phyloP scores from a whole-genome alignment of 2,329 filamentous ascomycete genomes.

The Xylaria sp. region DNA sequence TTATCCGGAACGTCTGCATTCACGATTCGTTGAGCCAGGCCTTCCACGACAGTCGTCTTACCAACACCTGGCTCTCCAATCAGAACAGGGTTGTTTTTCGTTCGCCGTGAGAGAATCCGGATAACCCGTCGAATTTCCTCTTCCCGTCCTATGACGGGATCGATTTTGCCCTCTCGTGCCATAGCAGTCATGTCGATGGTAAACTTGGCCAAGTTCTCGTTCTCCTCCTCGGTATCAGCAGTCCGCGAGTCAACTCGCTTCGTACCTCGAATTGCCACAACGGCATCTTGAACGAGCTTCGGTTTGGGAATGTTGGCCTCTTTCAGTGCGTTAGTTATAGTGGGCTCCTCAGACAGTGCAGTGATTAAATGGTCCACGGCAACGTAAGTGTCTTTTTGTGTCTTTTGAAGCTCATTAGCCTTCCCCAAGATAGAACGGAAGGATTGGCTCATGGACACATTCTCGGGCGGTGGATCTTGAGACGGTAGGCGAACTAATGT shows the following conservation, averaged over 20 bases:
- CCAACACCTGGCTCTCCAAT: constrained; percentile 98
- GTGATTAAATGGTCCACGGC: constrained; percentile 95
- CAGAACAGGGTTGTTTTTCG: constrained; percentile 98
- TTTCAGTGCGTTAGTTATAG: constrained; percentile 77
- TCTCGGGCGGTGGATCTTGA: constrained; percentile 94
- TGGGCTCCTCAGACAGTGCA: constrained; percentile 80
- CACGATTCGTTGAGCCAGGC: constrained; percentile 93
- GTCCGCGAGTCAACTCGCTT: constrained; percentile 96
- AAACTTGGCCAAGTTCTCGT: constrained; percentile 97
- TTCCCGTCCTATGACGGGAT: constrained; percentile 95
- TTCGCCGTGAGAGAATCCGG: constrained; percentile 89
- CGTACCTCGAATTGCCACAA: constrained; percentile 91
- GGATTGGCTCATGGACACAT: constrained; percentile 81
- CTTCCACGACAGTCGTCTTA: constrained; percentile 98
- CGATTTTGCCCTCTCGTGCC: constrained; percentile 97
- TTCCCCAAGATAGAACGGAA: constrained; percentile 86
- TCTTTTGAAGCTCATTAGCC: constrained; percentile 90
- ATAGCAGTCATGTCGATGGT: constrained; percentile 98
- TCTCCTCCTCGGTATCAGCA: constrained; percentile 90
- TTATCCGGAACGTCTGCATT: constrained; percentile 97
- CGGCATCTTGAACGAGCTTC: constrained; percentile 90
- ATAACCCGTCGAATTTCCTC: constrained; percentile 95
- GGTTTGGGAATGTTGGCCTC: constrained; percentile 92
- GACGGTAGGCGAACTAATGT: constrained; percentile 88
- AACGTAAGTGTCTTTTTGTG: constrained; percentile 96